Evolutionary conservation across 192 early-diverging fungal species (phyloP).

Genomic region (Haplosporangium gracile): DNA sequence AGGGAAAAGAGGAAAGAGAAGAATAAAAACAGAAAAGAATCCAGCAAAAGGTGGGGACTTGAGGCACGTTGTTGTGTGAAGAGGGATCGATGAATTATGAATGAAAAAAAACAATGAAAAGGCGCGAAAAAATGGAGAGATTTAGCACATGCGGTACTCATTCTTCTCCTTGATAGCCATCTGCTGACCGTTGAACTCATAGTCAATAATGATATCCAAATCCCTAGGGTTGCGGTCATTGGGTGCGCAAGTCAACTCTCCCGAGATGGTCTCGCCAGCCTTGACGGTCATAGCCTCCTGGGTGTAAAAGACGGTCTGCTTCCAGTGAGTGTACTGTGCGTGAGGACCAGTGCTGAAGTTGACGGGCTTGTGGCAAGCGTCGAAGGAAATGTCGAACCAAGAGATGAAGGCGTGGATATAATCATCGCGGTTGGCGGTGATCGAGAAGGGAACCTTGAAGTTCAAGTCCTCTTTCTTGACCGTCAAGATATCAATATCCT

Average conservation of each 20-base stretch:
- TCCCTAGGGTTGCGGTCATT: constrained; percentile 94
- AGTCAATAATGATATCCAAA: constrained; percentile 87
- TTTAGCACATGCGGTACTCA: constrained; percentile 61
- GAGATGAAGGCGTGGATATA: constrained; percentile 85
- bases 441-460: constrained; percentile 78
- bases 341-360: constrained; percentile 69
- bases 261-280: constrained; percentile 79
- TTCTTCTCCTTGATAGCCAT: constrained; percentile 56
- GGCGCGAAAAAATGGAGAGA: background rate
- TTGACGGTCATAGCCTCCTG: constrained; percentile 77
- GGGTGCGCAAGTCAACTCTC: constrained; percentile 67
- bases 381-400: constrained; percentile 96
- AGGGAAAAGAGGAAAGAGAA: background rate
- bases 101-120: background rate
- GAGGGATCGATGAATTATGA: constrained; percentile 5
- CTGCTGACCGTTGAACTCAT: constrained; percentile 53
- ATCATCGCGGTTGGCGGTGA: constrained; percentile 72
- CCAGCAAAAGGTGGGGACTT: background rate
- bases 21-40: background rate
- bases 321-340: constrained; percentile 96
- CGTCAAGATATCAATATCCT: constrained; percentile 80
- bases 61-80: background rate
- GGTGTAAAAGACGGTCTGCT: constrained; percentile 93
- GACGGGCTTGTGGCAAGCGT: constrained; percentile 69
- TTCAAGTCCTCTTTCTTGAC: constrained; percentile 77